Percentiles rank a stretch among this genome's conserved stretches.
Conservation (phyloP, 139 green algal species). For the Picochlorum sp. region DNA sequence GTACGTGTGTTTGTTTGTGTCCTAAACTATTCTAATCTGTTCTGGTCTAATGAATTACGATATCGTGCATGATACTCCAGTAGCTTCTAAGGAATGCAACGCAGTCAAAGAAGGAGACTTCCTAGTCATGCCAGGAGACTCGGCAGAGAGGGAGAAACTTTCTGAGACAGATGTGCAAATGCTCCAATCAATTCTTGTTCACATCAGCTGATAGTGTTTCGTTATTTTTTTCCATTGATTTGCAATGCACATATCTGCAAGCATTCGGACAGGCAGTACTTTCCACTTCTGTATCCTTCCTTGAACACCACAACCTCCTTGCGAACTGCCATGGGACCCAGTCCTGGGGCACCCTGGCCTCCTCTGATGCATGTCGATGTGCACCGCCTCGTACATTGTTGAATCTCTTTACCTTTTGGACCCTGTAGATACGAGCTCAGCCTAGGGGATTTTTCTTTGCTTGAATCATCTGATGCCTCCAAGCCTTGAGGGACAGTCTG, state of each 20-base stretch:
- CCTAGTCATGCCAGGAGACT: background rate
- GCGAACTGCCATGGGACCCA: constrained; percentile 47
- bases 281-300: constrained; percentile 41
- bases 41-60: too few relatives aligned
- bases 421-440: constrained; percentile 23
- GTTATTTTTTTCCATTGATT: constrained; percentile 7
- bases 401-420: constrained; percentile 37
- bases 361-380: constrained; percentile 60
- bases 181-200: constrained; percentile 18
- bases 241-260: constrained; percentile 7
- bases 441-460: constrained; percentile 13
- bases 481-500: constrained; percentile 10
- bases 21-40: background rate
- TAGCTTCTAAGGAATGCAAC: background rate
- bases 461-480: background rate
- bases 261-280: constrained; percentile 38
- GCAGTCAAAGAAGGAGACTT: background rate
- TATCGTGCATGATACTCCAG: too few relatives aligned
- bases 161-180: constrained; percentile 10
- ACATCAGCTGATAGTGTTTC: background rate
- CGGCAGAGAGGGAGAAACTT: background rate
- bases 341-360: constrained; percentile 49
- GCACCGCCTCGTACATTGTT: constrained; percentile 57
- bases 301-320: constrained; percentile 64
- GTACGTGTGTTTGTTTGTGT: background rate